These are phyloP conservation scores for Microcera coccophila DNA, from an alignment of 2,329 filamentous ascomycete genomes.

Conservation along the genomic window DNA sequence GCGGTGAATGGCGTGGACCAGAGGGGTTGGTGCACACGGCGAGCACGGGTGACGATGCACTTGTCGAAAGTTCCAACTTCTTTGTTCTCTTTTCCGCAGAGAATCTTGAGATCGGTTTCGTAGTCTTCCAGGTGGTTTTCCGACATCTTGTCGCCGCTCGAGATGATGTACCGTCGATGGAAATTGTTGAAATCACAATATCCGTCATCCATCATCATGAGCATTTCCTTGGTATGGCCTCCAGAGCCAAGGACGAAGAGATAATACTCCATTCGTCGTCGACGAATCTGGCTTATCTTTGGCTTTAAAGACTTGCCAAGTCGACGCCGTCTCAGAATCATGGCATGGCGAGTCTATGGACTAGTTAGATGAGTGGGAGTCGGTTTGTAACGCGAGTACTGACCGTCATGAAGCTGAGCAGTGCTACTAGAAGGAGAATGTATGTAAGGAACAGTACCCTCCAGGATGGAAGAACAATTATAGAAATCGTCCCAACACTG, in stretches of 20 bases:
- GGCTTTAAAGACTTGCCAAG: conserved; percentile 15
- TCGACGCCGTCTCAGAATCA: conserved; percentile 23
- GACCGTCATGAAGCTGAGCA: conserved; percentile 32
- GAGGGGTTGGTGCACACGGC: conserved; percentile 77
- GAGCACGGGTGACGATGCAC: conserved; percentile 68
- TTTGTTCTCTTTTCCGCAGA: conserved; percentile 14
- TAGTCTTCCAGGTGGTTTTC: conserved; percentile 61
- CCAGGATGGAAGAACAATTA: conserved; percentile 6
- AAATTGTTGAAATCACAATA: conserved; percentile 48
- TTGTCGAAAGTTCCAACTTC: conserved; percentile 56
- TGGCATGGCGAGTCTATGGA: conserved; percentile 29
- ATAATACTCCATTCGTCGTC: conserved; percentile 46
- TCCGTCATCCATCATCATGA: conserved; percentile 68
- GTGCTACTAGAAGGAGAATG: conserved; percentile 17
- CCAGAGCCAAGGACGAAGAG: conserved; percentile 86
- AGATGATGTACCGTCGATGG: conserved; percentile 78
- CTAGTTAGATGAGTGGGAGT: conserved; percentile 1
- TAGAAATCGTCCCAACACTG: conserved; percentile 1
- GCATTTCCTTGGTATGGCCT: conserved; percentile 93
- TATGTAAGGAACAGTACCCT: conserved; percentile 11
- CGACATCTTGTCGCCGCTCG: conserved; percentile 68
- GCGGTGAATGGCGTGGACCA: conserved; percentile 68
- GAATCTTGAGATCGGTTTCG: conserved; percentile 31
- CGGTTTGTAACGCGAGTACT: not conserved
- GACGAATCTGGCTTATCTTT: not conserved